These are phyloP conservation scores for Aspergillus ruber DNA, from an alignment of 2,329 filamentous ascomycete genomes.

Conservation along the genomic window DNA sequence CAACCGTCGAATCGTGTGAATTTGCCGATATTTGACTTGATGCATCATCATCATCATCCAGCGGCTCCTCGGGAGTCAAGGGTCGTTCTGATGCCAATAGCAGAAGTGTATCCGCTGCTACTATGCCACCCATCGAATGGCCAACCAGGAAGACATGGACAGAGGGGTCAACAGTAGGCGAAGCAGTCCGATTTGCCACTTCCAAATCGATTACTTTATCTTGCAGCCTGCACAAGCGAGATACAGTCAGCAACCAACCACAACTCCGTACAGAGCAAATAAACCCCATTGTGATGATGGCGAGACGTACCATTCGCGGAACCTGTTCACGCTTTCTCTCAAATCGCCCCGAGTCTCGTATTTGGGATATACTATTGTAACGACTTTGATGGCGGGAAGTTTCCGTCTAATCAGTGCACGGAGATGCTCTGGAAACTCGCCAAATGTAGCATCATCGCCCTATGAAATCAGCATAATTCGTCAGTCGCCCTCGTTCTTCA, in stretches of 20 bases:
- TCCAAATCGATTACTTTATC: conserved; percentile 93
- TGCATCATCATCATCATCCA: conserved; percentile 19
- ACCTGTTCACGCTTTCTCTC: conserved; percentile 38
- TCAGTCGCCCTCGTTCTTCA: conserved; percentile 2
- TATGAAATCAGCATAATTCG: conserved; percentile 13
- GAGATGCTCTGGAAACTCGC: conserved; percentile 40
- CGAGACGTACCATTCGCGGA: conserved; percentile 42
- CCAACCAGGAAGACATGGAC: conserved; percentile 77
- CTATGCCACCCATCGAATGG: conserved; percentile 90
- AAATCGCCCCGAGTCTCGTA: conserved; percentile 46
- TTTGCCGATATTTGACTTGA: conserved; percentile 2
- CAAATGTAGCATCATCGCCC: conserved; percentile 47
- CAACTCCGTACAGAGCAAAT: background rate
- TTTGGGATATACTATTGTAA: conserved; percentile 41
- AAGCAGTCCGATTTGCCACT: conserved; percentile 70
- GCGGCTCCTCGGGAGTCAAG: conserved; percentile 28
- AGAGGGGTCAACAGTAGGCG: conserved; percentile 78
- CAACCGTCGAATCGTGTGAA: conserved; percentile 3
- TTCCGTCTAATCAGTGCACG: conserved; percentile 36
- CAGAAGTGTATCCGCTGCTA: conserved; percentile 81
- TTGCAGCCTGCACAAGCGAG: conserved; percentile 56
- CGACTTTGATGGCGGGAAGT: conserved; percentile 37
- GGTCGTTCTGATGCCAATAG: conserved; percentile 63
- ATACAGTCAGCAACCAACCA: background rate
- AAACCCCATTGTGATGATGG: background rate